Conservation (phyloP, 108 stramenopile species). For the Epipyxis sp. region DNA sequence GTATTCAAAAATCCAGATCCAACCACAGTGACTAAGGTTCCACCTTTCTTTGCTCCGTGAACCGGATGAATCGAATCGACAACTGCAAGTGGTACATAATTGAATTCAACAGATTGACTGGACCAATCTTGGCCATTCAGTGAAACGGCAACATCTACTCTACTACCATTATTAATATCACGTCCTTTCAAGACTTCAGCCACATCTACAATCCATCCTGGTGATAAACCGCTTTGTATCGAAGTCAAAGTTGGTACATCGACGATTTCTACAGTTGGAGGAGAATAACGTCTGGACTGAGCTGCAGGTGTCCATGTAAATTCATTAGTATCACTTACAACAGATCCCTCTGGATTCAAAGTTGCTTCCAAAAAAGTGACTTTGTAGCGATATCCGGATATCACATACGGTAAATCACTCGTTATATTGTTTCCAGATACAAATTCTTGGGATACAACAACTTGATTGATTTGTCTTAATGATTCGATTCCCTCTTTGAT, state of each 20-base stretch:
- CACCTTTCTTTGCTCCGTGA: constrained; percentile 60
- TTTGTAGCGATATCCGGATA: background rate
- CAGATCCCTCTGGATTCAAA: background rate
- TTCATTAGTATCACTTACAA: background rate
- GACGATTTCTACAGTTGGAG: background rate
- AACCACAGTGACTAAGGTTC: constrained; percentile 56
- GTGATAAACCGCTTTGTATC: background rate
- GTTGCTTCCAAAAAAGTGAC: constrained; percentile 20
- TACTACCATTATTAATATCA: background rate
- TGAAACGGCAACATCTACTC: constrained; percentile 59
- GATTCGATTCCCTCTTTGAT: background rate
- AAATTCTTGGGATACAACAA: background rate
- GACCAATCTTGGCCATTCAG: constrained; percentile 65
- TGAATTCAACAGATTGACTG: constrained; percentile 35
- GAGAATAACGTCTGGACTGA: background rate
- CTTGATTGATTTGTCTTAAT: background rate
- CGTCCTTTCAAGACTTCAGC: background rate
- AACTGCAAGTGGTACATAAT: constrained; percentile 57
- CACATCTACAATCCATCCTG: background rate
- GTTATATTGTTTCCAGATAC: background rate
- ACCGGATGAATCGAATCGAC: constrained; percentile 53
- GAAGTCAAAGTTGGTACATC: constrained; percentile 4
- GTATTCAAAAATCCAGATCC: constrained; percentile 52
- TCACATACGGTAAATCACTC: background rate
- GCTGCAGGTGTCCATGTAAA: constrained; percentile 9